A percentile compares a stretch with the other conserved stretches of the same genome.
These are phyloP conservation scores for Haplographium delicatum DNA, from an alignment of 495 filamentous ascomycete species.

Conservation along the genomic window DNA sequence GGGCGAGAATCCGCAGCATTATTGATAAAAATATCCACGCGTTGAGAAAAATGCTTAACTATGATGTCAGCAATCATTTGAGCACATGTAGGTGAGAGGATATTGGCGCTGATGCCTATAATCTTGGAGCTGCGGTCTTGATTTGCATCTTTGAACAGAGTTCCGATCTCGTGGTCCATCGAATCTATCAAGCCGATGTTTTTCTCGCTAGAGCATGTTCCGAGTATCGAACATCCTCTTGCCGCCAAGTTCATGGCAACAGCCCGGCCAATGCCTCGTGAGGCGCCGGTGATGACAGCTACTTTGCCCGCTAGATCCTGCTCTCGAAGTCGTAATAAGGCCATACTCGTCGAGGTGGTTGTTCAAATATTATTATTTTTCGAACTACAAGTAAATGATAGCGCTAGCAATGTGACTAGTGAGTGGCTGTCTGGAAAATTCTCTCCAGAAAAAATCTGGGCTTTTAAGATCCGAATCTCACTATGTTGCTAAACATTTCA, in stretches of 20 bases:
- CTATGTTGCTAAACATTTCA: too few species aligned
- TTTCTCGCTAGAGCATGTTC: conserved; percentile 6
- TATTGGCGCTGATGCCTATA: conserved; percentile 7
- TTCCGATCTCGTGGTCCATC: conserved; percentile 1
- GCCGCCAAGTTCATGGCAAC: conserved; percentile 8
- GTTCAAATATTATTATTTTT: too few species aligned
- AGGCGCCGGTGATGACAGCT: conserved; percentile 40
- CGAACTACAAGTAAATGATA: too few species aligned
- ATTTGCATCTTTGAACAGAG: neutral
- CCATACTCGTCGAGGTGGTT: too few species aligned
- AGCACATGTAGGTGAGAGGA: conserved; percentile 11
- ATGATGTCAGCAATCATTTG: conserved; percentile 3
- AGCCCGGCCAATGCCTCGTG: conserved; percentile 36
- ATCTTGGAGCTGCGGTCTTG: conserved; percentile 2
- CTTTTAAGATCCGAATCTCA: too few species aligned
- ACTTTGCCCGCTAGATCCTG: conserved; percentile 35
- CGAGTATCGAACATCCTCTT: conserved; percentile 11
- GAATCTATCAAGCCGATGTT: neutral
- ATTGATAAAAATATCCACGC: conserved; percentile 14
- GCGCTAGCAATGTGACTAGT: too few species aligned
- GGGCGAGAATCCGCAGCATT: conserved; percentile 9
- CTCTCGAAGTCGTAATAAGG: conserved; percentile 1
- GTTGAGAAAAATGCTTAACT: neutral
- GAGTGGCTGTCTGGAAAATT: too few species aligned
- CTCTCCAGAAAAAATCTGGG: too few species aligned